A percentile compares a stretch with the other conserved stretches of the same genome.
Evolutionary conservation across 2,329 filamentous ascomycete genomes (phyloP).

Genomic region (Chaetomiaceae sp.): DNA sequence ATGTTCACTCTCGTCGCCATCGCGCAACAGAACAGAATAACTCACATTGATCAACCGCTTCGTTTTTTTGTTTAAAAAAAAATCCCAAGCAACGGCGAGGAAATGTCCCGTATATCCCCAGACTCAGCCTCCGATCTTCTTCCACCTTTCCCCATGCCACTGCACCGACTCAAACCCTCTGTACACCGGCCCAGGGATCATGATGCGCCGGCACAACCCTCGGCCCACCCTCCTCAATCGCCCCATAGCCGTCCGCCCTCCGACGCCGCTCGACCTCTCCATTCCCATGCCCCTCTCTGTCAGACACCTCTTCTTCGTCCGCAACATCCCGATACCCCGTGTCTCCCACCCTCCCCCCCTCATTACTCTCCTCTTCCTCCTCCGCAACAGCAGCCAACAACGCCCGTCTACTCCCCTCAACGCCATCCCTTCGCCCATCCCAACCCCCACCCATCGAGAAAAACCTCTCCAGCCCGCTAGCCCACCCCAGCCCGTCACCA

Average conservation of each 20-base stretch:
- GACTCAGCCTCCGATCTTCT: not conserved
- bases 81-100: too few relatives aligned
- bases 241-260: slow-evolving; percentile 3
- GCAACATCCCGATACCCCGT: not conserved
- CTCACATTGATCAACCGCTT: too few relatives aligned
- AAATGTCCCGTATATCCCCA: too few relatives aligned
- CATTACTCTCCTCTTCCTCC: not conserved
- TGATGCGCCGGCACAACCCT: slow-evolving; percentile 18
- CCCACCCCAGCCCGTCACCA: not conserved
- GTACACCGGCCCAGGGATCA: slow-evolving; percentile 16
- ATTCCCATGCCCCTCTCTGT: not conserved
- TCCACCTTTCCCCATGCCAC: not conserved
- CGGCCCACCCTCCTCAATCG: not conserved
- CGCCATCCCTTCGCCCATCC: not conserved
- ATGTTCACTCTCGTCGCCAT: too few relatives aligned
- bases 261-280: slow-evolving; percentile 1
- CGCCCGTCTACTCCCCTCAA: not conserved
- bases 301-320: not conserved
- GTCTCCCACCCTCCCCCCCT: not conserved
- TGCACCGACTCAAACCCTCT: not conserved
- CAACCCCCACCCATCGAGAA: not conserved
- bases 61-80: too few relatives aligned
- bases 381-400: slow-evolving; percentile 4
- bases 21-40: too few relatives aligned
- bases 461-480: not conserved